Evolutionary conservation across 75 land plant species (phyloP), one percentile per base, ranked within the genome.

Genomic region (Cunninghamia lanceolata): DNA sequence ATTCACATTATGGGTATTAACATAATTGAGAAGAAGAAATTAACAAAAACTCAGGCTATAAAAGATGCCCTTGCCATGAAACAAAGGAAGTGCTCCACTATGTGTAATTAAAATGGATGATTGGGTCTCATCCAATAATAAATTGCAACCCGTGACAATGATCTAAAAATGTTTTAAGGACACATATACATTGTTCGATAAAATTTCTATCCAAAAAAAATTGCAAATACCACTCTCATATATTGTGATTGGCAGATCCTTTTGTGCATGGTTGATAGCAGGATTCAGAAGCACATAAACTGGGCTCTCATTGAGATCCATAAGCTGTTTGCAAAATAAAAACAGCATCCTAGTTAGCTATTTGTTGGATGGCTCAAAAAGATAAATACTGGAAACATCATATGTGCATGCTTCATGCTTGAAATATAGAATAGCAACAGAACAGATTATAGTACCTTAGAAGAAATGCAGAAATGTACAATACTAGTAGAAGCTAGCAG

Each of bases 231-330:
- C 99, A 85, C 97, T 98, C 87, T 98, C 99, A 88, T 86, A 98
- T 4, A 98, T 95, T 82, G 95, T 91, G 1, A 98, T 87, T 6
- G 99, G 99, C 78, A 98, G 92, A 89, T 98, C 99, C 90, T 98
- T 98, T 71, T 94, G 96, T 25, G 99, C 93, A 90, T 91, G 99
- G 86, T 93, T 95, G 87, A 98, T 96, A 34, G 93, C 87, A 66
- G 99, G 99, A 89, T 96, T 95, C 83, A 98, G 90, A 83, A 98
- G 87, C 80, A 98, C 92, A 89, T 96, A 98, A 7, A 96, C 93
- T 77, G 99, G 99, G 85, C 94, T 98, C 88, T 98, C 99, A 83
- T 98, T 98, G 74, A 98, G 97, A 90, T 98, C 96, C 99, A 96
- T 98, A 81, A 98, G 90, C 91, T 90, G 88, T 25, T 30, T 42